Conservation (phyloP, 2,329 filamentous ascomycete species). For the Graphilbum ipis-grandicollis region DNA sequence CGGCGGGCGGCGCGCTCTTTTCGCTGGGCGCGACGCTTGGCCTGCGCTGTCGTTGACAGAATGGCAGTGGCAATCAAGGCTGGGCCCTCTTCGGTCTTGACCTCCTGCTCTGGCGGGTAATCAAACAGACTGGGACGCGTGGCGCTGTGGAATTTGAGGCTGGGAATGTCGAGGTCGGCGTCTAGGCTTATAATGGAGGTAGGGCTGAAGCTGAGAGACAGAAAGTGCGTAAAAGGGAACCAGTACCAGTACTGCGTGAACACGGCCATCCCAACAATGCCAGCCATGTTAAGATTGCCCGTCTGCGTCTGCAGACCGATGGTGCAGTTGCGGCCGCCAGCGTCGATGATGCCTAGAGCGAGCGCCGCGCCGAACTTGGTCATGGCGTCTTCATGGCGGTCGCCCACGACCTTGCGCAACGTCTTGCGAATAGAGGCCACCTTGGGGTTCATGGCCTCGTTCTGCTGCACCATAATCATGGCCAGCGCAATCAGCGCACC, state of each 20-base stretch:
- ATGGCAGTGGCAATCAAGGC: slow-evolving; percentile 92
- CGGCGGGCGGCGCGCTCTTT: slow-evolving; percentile 80
- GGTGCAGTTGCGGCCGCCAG: slow-evolving; percentile 93
- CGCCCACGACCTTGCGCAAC: slow-evolving; percentile 80
- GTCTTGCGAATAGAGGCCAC: slow-evolving; percentile 81
- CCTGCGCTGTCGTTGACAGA: slow-evolving; percentile 89
- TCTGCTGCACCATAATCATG: slow-evolving; percentile 99
- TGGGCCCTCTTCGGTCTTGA: slow-evolving; percentile 84
- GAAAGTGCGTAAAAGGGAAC: slow-evolving; percentile 97
- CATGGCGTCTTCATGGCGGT: slow-evolving; percentile 97
- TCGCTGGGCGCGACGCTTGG: slow-evolving; percentile 83
- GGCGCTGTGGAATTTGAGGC: slow-evolving; percentile 91
- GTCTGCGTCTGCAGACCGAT: slow-evolving; percentile 96
- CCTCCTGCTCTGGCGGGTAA: slow-evolving; percentile 90
- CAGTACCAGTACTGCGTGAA: slow-evolving; percentile 99
- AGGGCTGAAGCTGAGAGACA: slow-evolving; percentile 90
- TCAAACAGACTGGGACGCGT: slow-evolving; percentile 92
- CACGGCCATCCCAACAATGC: slow-evolving; percentile 92
- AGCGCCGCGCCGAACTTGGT: slow-evolving; percentile 94
- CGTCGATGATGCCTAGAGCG: slow-evolving; percentile 92
- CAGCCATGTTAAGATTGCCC: slow-evolving; percentile 96
- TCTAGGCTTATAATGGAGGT: slow-evolving; percentile 92
- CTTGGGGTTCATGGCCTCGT: slow-evolving; percentile 97
- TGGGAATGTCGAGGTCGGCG: slow-evolving; percentile 80
- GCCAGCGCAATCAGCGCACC: slow-evolving; percentile 84